Base-by-base conservation (phyloP, 495 filamentous ascomycete genomes). In the Chaetomium fimeti region DNA sequence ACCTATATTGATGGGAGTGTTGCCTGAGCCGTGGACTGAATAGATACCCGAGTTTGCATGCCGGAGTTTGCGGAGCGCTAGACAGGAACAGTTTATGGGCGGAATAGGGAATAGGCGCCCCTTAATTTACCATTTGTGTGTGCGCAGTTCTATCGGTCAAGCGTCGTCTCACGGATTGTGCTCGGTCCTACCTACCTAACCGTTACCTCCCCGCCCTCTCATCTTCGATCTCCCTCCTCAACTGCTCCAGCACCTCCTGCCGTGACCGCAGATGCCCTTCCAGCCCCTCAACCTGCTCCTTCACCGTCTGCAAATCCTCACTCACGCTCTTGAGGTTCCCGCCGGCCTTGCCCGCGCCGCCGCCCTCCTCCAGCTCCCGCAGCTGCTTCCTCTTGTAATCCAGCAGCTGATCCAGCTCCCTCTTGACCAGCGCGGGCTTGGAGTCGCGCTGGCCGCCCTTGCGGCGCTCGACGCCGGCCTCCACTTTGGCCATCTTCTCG, bases 361-460 rank as follows among this genome's bases (percentile, higher is more conserved):
- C 85, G 70, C 91, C 92, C 83, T 90, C 91, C 84, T 93, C 85
- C 76, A 83, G 54, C 79, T 95, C 77, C 38, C 86, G 69, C 69
- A 91, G 73, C 73, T 87, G 84, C 62, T 83, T 76, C 58, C 89
- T 76, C 79, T 92, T 92, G 71, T 89, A 91, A 64, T 92, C 89
- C 64, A 98, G 76, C 72, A 98, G 78, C 79, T 93, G 88, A 75
- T 97, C 91, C 49, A 96, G 79, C 78, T 98, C 94, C 63, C 93
- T 81, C 82, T 97, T 97, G 59, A 97, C 91, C 18, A 98, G 78
- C 61, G 91, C 91, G 5, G 91, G 89, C 70, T 87, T 88, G 51
- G 84, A 85, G 58, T 90, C 87, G 25, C 88, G 75, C 72, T 83
- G 82, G 59, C 83, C 74, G 45, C 86, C 71, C 60, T 61, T 36